Evolutionary conservation across 2,329 filamentous ascomycete species (phyloP).

Genomic region (Aspergillus melleus): DNA sequence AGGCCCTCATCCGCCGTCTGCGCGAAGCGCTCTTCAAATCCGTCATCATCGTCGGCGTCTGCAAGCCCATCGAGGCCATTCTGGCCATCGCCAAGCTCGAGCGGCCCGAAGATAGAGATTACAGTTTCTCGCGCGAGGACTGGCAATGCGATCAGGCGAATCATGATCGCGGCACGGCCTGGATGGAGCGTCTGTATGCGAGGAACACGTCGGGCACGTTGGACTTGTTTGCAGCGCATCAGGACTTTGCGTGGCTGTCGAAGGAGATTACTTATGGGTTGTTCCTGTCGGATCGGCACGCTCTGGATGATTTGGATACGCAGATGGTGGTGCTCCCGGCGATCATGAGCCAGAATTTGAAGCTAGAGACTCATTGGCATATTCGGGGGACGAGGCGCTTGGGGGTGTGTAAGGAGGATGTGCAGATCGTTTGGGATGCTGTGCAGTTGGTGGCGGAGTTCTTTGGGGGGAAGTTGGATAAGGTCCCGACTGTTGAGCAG

Average conservation of each 20-base stretch:
- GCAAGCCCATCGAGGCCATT: constrained; percentile 62
- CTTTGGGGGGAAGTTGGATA: constrained; percentile 28
- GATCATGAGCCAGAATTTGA: constrained; percentile 48
- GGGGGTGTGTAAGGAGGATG: constrained; percentile 41
- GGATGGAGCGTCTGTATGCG: constrained; percentile 59
- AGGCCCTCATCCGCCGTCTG: constrained; percentile 38
- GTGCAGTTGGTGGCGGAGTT: constrained; percentile 31
- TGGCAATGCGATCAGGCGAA: constrained; percentile 62
- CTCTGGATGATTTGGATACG: constrained; percentile 45
- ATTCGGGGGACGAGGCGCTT: constrained; percentile 45
- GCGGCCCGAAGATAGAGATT: constrained; percentile 59
- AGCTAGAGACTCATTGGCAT: constrained; percentile 47
- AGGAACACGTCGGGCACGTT: constrained; percentile 44
- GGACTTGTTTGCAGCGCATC: constrained; percentile 32
- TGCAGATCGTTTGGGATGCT: constrained; percentile 37
- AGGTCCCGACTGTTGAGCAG: constrained; percentile 32
- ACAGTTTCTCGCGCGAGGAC: constrained; percentile 52
- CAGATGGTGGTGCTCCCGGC: constrained; percentile 45
- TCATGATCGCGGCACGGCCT: constrained; percentile 52
- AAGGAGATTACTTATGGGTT: constrained; percentile 69
- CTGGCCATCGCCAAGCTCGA: constrained; percentile 56
- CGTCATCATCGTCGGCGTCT: constrained; percentile 60
- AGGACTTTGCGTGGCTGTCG: constrained; percentile 68
- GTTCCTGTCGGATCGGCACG: constrained; percentile 47
- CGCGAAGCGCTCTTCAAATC: constrained; percentile 62